Evolutionary conservation across 2,329 filamentous ascomycete genomes (phyloP).

Genomic region (Talaromyces sp.): DNA sequence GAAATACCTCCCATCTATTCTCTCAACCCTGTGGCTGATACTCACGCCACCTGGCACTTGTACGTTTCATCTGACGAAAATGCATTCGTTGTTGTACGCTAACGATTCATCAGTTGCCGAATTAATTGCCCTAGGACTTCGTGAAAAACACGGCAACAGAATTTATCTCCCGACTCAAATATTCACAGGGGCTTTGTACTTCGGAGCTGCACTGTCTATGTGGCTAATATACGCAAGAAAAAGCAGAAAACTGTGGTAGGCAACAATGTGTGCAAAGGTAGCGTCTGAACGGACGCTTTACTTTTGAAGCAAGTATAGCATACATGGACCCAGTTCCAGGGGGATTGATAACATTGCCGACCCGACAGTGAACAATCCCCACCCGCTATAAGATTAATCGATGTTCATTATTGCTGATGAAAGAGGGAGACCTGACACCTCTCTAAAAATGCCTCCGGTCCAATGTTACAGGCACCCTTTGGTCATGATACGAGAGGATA

Average conservation of each 20-base stretch:
- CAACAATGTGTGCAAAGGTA: background rate
- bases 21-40: conserved; percentile 4
- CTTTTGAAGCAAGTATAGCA: background rate
- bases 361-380: background rate
- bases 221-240: conserved; percentile 5
- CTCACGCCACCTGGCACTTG: conserved; percentile 5
- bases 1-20: conserved; percentile 1
- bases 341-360: background rate
- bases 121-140: background rate
- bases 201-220: conserved; percentile 1
- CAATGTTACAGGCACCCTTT: too few species aligned
- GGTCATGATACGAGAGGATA: too few species aligned
- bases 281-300: background rate
- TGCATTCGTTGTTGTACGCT: background rate
- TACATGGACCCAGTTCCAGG: background rate
- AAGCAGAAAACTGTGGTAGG: background rate
- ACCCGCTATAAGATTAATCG: too few species aligned
- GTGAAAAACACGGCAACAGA: background rate
- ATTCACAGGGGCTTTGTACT: conserved; percentile 1
- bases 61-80: background rate
- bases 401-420: too few species aligned
- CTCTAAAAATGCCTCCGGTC: too few species aligned
- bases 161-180: conserved; percentile 2
- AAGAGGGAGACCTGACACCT: too few species aligned
- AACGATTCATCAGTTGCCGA: background rate